Base-by-base conservation (phyloP, 2,329 filamentous ascomycete genomes). In the Daldinia sp. region DNA sequence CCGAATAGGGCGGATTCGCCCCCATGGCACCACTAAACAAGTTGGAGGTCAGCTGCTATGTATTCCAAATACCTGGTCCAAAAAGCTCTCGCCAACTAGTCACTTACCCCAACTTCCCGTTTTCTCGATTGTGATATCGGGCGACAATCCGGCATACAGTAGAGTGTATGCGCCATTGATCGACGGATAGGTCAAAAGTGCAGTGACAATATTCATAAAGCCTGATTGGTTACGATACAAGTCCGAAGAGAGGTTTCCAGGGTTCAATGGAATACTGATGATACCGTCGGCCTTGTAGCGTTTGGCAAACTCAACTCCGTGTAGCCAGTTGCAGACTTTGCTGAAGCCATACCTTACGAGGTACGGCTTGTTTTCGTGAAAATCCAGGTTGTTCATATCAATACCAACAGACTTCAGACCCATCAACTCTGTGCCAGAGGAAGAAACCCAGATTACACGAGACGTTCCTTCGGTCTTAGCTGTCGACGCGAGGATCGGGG, bases 1-100 rank as follows among this genome's bases (percentile, higher is more conserved):
- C 11, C 76, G 69, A 10, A 77, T 70, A 7, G 71, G 54, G 25
- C 43, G 51, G 39, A 75, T 68, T n/a, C 76, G 70, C 56, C 83
- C 83, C 76, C 80, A 85, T 0, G 83, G 82, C 17, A 81, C 73
- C 10, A 84, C 74, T 75, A 34, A 13, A 35, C 4, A 4, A 52
- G 7, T 30, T 11, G 51, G 17, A 34, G 3, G 34, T 59, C 35
- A 71, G 60, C 27, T 0, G 15, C 6, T 7, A 29, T 32, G 30
- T 21, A n/a, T 11, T 11, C 7, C n/a, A 45, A 30, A 3, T 21
- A 19, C n/a, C n/a, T n/a, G n/a, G n/a, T 47, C 9, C 19, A 13
- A 37, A 3, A 10, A 17, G 30, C 11, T 10, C 11, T 23, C 19
- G 9, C 9, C n/a, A 17, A 41, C 23, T 47, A 21, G 11, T 19